Evolutionary conservation across 2,329 filamentous ascomycete species (phyloP).

Genomic region (Fusarium sterilihyphosum): DNA sequence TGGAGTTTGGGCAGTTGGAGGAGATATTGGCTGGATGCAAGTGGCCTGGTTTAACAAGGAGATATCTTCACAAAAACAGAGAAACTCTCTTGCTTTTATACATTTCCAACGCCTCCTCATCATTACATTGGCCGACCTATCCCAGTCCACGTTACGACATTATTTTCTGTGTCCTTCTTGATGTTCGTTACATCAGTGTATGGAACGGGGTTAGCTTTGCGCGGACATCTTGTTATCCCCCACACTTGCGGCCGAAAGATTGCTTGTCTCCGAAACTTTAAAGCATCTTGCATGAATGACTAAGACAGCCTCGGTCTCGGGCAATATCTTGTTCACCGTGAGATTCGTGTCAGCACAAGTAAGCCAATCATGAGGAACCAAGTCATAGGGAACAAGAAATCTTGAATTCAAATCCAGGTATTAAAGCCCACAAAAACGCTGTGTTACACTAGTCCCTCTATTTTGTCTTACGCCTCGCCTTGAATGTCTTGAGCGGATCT

Average conservation of each 20-base stretch:
- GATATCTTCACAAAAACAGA: background rate
- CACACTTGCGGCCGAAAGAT: constrained; percentile 9
- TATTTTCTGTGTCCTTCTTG: background rate
- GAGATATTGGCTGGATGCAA: background rate
- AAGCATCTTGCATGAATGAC: constrained; percentile 31
- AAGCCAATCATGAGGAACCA: background rate
- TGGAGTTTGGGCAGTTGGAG: background rate
- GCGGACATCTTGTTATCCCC: background rate
- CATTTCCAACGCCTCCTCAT: background rate
- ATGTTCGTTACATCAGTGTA: background rate
- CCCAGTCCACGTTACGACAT: background rate
- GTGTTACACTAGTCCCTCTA: constrained; percentile 31
- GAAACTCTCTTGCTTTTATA: constrained; percentile 8
- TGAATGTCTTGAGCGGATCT: constrained; percentile 92
- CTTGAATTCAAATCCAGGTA: constrained; percentile 34
- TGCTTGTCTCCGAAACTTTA: constrained; percentile 22
- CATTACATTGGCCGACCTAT: background rate
- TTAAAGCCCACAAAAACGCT: constrained; percentile 23
- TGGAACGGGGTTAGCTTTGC: background rate
- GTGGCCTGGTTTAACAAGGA: background rate
- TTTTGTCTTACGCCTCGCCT: constrained; percentile 64
- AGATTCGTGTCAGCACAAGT: background rate
- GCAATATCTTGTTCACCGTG: background rate
- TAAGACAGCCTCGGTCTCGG: constrained; percentile 10
- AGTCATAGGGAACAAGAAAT: background rate